Evolutionary conservation across 1,284 basidiomycete species (phyloP).

Genomic region (Somion occarium): DNA sequence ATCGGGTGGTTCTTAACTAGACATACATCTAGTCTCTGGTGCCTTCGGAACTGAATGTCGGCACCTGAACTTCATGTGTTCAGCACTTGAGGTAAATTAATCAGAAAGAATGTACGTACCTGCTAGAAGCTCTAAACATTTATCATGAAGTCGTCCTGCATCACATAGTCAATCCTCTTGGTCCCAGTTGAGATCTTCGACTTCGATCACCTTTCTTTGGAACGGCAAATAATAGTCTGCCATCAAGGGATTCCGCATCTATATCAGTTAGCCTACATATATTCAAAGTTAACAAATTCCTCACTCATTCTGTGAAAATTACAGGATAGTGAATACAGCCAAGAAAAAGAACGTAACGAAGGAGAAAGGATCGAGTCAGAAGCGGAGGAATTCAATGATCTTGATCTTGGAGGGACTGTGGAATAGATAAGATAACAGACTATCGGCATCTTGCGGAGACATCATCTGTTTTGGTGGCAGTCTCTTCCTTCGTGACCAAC

Average conservation of each 20-base stretch:
- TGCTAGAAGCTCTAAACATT: conserved; percentile 81
- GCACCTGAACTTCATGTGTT: conserved; percentile 54
- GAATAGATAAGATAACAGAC: not conserved
- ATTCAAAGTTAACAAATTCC: too few species aligned
- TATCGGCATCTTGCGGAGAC: too few species aligned
- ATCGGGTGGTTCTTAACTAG: conserved; percentile 92
- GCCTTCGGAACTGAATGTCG: conserved; percentile 93
- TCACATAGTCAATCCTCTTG: not conserved
- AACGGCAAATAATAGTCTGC: conserved; percentile 88
- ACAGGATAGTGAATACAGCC: not conserved
- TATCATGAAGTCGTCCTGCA: conserved; percentile 86
- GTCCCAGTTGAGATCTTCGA: not conserved
- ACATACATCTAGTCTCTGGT: conserved; percentile 87
- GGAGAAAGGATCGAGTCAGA: conserved; percentile 2
- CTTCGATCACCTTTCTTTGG: conserved; percentile 86
- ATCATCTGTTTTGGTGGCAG: not conserved
- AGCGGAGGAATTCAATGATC: too few species aligned
- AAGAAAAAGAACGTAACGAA: not conserved
- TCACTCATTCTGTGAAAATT: conserved; percentile 9
- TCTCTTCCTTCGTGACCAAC: not conserved
- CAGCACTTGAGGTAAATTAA: not conserved
- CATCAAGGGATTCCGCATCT: conserved; percentile 49
- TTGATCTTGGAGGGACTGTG: not conserved
- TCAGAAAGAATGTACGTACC: conserved; percentile 40
- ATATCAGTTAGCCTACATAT: not conserved